Evolutionary conservation across 495 filamentous ascomycete genomes (phyloP).

Genomic region (Penicillium ochrochloron): DNA sequence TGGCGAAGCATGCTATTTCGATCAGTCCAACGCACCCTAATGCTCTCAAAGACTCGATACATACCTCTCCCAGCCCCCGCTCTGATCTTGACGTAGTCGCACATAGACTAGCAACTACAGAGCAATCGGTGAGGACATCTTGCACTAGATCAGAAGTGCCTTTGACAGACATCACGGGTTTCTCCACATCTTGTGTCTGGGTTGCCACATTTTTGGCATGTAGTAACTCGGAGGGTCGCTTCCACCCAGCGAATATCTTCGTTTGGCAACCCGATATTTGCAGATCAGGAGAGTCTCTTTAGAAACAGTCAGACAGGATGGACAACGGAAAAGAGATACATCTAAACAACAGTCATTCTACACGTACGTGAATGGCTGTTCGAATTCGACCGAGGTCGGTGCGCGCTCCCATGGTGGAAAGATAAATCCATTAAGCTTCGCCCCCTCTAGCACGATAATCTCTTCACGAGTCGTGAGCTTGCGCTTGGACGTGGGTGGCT

Average conservation of each 20-base stretch:
- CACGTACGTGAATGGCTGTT: conserved; percentile 58
- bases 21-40: conserved; percentile 24
- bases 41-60: neutral
- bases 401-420: conserved; percentile 80
- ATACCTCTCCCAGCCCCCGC: conserved; percentile 63
- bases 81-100: conserved; percentile 71
- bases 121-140: conserved; percentile 93
- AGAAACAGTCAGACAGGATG: conserved; percentile 32
- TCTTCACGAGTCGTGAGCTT: conserved; percentile 72
- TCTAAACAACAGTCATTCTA: neutral
- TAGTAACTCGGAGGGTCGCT: conserved; percentile 66
- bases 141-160: conserved; percentile 80
- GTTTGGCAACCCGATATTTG: conserved; percentile 72
- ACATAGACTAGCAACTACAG: conserved; percentile 94
- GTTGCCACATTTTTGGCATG: conserved; percentile 19
- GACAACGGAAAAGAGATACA: neutral
- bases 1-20: conserved; percentile 64
- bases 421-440: conserved; percentile 75
- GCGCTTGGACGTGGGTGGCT: conserved; percentile 57
- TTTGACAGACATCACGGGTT: conserved; percentile 57
- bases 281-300: conserved; percentile 69
- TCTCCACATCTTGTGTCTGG: conserved; percentile 3
- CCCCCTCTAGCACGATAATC: conserved; percentile 75
- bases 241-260: conserved; percentile 79
- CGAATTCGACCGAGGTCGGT: conserved; percentile 61